Percentiles rank a stretch among this genome's conserved stretches.
phyloP scores from a whole-genome alignment of 1,139 yeast species.

The Debaryomyces subglobosus region DNA sequence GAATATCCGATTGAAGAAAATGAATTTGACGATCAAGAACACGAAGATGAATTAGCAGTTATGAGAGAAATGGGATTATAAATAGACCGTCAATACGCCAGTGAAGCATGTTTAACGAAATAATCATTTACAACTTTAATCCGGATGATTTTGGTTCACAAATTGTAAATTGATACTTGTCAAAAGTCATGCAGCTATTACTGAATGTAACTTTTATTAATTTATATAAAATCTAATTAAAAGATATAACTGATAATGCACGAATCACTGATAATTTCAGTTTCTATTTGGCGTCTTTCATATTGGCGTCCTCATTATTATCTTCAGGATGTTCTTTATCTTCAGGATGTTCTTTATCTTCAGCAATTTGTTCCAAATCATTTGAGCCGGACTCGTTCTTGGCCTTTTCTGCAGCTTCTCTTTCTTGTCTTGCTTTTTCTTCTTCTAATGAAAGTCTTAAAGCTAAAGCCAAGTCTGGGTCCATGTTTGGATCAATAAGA shows the following conservation, averaged over 20 bases:
- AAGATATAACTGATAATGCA: not conserved
- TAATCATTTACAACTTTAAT: not conserved
- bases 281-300: conserved; percentile 8
- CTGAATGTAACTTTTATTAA: not conserved
- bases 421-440: conserved; percentile 76
- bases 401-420: conserved; percentile 49
- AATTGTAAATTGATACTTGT: not conserved
- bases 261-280: not conserved
- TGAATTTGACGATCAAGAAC: conserved; percentile 26
- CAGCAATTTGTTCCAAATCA: conserved; percentile 40
- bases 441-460: conserved; percentile 83
- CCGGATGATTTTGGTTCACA: not conserved
- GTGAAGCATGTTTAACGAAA: not conserved
- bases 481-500: conserved; percentile 87
- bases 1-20: conserved; percentile 13
- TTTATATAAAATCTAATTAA: conserved; percentile 6
- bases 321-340: conserved; percentile 23
- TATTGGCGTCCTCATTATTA: conserved; percentile 20
- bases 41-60: conserved; percentile 36
- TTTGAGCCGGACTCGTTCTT: conserved; percentile 26
- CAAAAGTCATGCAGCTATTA: not conserved
- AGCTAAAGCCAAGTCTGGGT: conserved; percentile 96
- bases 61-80: conserved; percentile 41
- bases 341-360: conserved; percentile 26
- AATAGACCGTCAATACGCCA: not conserved